These are phyloP conservation scores for Rhizophagus prolifer DNA, from an alignment of 192 early-diverging fungal species.

Conservation along the genomic window DNA sequence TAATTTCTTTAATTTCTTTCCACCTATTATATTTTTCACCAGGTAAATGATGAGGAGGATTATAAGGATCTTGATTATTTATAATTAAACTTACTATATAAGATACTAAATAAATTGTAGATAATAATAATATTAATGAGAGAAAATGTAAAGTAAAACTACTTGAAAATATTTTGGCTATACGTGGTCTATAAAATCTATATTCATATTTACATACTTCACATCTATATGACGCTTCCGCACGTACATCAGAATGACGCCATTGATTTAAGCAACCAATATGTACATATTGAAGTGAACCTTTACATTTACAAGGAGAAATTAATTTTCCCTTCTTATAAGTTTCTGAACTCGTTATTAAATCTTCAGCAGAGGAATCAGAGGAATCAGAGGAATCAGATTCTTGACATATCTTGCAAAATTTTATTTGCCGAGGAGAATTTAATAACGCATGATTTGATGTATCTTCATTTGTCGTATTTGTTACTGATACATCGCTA, in stretches of 20 bases:
- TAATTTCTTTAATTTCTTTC: neutral
- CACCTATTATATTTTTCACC: neutral
- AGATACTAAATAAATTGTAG: neutral
- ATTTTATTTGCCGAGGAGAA: neutral
- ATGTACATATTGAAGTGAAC: constrained; percentile 25
- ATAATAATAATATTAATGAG: neutral
- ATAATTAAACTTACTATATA: neutral
- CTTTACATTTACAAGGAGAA: constrained; percentile 28
- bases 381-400: too few species aligned
- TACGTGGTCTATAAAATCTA: constrained; percentile 15
- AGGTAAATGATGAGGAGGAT: neutral
- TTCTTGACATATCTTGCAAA: constrained; percentile 29
- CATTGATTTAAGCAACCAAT: constrained; percentile 20
- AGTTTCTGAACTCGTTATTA: too few species aligned
- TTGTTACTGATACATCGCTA: neutral
- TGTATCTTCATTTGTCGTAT: neutral
- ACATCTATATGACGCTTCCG: constrained; percentile 20
- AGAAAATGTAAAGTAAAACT: neutral
- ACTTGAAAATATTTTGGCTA: neutral
- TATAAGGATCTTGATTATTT: neutral
- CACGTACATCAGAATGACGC: neutral
- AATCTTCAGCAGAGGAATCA: too few species aligned
- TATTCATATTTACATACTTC: constrained; percentile 26
- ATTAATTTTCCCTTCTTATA: constrained; percentile 3
- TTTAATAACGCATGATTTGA: neutral